Conservation (phyloP, 345 rosid species). For the Camelina hispida region DNA sequence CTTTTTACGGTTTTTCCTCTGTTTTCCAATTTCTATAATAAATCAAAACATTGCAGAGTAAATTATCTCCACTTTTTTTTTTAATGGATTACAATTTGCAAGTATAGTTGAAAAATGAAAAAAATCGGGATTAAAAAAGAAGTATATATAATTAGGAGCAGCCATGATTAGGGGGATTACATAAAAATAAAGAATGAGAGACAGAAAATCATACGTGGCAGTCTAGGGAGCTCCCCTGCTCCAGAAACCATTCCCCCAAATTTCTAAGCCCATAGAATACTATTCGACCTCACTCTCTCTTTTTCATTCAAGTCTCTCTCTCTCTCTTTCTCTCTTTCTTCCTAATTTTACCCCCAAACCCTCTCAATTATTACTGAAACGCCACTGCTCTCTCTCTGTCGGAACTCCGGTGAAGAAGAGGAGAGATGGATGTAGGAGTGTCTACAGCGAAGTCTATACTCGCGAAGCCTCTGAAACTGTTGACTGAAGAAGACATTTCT, state of each 20-base stretch:
- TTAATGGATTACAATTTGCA: too few species aligned
- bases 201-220: slow-evolving; percentile 62
- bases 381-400: slow-evolving; percentile 45
- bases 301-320: too few species aligned
- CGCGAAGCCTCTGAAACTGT: slow-evolving; percentile 73
- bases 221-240: slow-evolving; percentile 65
- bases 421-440: slow-evolving; percentile 52
- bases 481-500: slow-evolving; percentile 94
- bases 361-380: slow-evolving; percentile 37
- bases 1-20: too few species aligned
- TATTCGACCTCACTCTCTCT: slow-evolving; percentile 7
- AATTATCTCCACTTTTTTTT: too few species aligned
- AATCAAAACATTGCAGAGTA: too few species aligned
- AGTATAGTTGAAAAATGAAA: too few species aligned
- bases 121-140: neutral
- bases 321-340: slow-evolving; percentile 17
- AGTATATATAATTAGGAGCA: slow-evolving; percentile 3
- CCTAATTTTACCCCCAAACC: slow-evolving; percentile 30
- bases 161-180: slow-evolving; percentile 40
- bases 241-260: slow-evolving; percentile 40
- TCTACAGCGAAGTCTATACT: slow-evolving; percentile 68
- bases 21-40: too few species aligned
- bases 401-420: slow-evolving; percentile 22
- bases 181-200: slow-evolving; percentile 13
- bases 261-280: slow-evolving; percentile 21